phyloP scores from a whole-genome alignment of 352 stramenopile species.

The Phytopythium cucurbitacearum region DNA sequence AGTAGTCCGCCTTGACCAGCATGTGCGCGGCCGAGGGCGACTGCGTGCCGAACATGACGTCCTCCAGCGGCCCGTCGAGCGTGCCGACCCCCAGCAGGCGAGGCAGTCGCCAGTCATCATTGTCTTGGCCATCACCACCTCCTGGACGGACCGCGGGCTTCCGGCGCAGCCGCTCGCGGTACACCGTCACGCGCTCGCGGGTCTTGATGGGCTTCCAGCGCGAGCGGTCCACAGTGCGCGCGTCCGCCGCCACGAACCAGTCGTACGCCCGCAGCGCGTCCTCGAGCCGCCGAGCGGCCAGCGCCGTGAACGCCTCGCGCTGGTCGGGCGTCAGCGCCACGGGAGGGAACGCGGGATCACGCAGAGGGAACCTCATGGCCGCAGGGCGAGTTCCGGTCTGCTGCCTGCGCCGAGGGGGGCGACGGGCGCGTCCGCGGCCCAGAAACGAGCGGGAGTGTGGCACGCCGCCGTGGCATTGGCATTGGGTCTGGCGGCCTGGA shows the following conservation, averaged over 20 bases:
- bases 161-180: constrained; percentile 11
- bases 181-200: constrained; percentile 17
- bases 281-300: constrained; percentile 22
- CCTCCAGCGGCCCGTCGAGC: constrained; percentile 37
- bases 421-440: too few relatives aligned
- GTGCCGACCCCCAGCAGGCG: constrained; percentile 35
- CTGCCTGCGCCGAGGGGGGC: too few relatives aligned
- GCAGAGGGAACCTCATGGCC: constrained; percentile 26
- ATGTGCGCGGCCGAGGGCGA: constrained; percentile 19
- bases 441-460: too few relatives aligned
- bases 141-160: constrained; percentile 2
- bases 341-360: constrained; percentile 19
- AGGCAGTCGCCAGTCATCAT: constrained; percentile 24
- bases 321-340: constrained; percentile 18
- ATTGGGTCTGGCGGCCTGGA: too few relatives aligned
- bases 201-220: constrained; percentile 37
- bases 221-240: constrained; percentile 15
- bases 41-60: constrained; percentile 41
- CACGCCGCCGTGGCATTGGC: too few relatives aligned
- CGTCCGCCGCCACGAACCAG: constrained; percentile 17
- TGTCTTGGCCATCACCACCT: constrained; percentile 1
- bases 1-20: constrained; percentile 25
- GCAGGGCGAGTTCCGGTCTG: too few relatives aligned
- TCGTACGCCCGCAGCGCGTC: constrained; percentile 24
- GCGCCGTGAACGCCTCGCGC: constrained; percentile 18